phyloP scores from a whole-genome alignment of 768 basidiomycete genomes.

The Cyclocybe aegerita region DNA sequence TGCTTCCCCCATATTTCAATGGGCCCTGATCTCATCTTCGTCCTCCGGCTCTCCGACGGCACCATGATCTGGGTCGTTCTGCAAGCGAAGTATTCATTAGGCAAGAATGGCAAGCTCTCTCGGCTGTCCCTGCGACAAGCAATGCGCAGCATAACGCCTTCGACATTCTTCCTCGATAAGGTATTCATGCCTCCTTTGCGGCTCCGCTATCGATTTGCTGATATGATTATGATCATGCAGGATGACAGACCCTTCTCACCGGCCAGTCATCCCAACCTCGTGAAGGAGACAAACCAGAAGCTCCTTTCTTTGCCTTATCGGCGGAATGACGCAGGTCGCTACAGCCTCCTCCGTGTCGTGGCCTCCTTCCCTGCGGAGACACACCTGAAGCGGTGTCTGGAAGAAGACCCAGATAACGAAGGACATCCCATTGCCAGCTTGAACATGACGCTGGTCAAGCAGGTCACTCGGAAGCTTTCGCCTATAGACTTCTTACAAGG shows the following conservation, averaged over 20 bases:
- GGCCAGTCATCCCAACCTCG: constrained; percentile 28
- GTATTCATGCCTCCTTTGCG: constrained; percentile 16
- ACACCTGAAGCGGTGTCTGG: constrained; percentile 34
- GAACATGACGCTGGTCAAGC: constrained; percentile 39
- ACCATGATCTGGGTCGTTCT: constrained; percentile 41
- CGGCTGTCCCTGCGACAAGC: constrained; percentile 32
- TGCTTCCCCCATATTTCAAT: constrained; percentile 40
- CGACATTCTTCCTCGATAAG: constrained; percentile 39
- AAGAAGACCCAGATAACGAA: constrained; percentile 37
- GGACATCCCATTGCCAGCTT: constrained; percentile 40
- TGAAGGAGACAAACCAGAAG: constrained; percentile 20
- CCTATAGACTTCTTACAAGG: constrained; percentile 35
- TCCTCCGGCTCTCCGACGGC: constrained; percentile 33
- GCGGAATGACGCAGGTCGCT: constrained; percentile 36
- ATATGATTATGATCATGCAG: constrained; percentile 17
- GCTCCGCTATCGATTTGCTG: neutral
- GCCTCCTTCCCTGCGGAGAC: constrained; percentile 41
- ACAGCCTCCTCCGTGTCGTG: constrained; percentile 39
- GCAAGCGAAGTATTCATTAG: constrained; percentile 38
- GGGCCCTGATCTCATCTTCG: constrained; percentile 44
- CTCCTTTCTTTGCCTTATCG: constrained; percentile 32
- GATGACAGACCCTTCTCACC: constrained; percentile 35
- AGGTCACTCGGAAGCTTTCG: constrained; percentile 33
- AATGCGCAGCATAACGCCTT: constrained; percentile 41
- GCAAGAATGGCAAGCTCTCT: constrained; percentile 29